Conservation (phyloP, 2,329 filamentous ascomycete genomes). For the Emmonsiellopsis sp. region DNA sequence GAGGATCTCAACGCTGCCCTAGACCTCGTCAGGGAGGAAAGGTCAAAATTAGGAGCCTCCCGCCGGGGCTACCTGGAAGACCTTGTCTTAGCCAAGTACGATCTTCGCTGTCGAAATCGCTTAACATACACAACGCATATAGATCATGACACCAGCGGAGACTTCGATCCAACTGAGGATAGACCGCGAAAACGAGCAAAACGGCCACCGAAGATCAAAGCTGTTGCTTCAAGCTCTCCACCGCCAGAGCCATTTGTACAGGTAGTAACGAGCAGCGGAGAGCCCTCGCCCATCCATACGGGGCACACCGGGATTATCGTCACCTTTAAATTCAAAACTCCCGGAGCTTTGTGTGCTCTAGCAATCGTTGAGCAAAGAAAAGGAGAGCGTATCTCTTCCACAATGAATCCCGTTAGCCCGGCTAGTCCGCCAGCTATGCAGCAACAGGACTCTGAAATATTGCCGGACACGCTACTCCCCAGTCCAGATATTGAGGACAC, state of each 20-base stretch:
- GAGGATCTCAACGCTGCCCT: neutral
- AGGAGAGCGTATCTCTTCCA: neutral
- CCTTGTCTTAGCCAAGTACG: neutral
- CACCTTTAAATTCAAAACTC: neutral
- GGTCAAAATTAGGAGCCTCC: neutral
- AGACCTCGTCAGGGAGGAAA: neutral
- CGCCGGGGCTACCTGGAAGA: neutral
- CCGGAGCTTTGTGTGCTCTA: neutral
- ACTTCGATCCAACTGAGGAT: conserved; percentile 21
- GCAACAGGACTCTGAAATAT: too few species aligned
- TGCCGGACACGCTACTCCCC: too few species aligned
- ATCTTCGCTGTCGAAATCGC: neutral
- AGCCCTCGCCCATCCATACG: neutral
- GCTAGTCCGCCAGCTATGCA: too few species aligned
- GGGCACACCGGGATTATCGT: neutral
- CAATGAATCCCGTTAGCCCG: too few species aligned
- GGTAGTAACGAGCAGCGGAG: neutral
- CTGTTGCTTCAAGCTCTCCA: neutral
- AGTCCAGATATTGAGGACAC: too few species aligned
- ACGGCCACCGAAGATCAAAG: neutral
- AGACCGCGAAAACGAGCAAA: neutral
- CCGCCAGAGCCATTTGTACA: neutral
- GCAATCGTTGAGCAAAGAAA: neutral
- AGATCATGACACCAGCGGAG: conserved; percentile 27
- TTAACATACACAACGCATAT: conserved; percentile 18